Evolutionary conservation across 106 monocot genomes (phyloP).

Genomic region (Gastrodia elata): DNA sequence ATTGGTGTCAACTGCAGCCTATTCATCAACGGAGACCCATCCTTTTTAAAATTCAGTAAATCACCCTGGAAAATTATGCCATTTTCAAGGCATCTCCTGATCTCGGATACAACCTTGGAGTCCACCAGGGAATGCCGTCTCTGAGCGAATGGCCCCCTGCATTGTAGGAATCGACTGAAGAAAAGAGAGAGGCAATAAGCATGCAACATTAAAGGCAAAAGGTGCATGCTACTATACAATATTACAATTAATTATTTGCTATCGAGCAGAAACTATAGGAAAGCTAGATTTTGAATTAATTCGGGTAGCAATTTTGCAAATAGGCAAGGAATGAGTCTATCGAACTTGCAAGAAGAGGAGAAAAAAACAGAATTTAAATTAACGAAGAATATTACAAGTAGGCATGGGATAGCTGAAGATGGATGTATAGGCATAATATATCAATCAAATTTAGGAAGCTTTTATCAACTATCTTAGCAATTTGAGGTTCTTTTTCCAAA

Average conservation of each 20-base stretch:
- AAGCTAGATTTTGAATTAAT: no score
- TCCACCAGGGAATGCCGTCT: slow-evolving; percentile 87
- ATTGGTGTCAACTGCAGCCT: slow-evolving; percentile 62
- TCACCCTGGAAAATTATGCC: slow-evolving; percentile 77
- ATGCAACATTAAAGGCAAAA: not conserved
- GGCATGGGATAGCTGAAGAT: no score
- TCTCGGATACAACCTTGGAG: slow-evolving; percentile 66
- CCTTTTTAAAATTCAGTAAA: slow-evolving; percentile 83
- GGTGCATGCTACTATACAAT: not conserved
- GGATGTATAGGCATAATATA: no score
- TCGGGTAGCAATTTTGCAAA: no score
- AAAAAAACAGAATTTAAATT: no score
- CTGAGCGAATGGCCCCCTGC: slow-evolving; percentile 92
- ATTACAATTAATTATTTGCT: not conserved
- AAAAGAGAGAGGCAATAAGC: slow-evolving; percentile 3
- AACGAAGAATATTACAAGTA: no score
- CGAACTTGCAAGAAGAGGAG: no score
- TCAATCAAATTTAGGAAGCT: no score
- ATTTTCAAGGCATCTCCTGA: slow-evolving; percentile 58
- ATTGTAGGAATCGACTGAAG: slow-evolving; percentile 89
- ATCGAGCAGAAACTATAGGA: not conserved
- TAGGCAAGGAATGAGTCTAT: no score
- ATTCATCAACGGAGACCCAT: slow-evolving; percentile 83
- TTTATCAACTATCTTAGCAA: no score
- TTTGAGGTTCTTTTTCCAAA: no score